These are phyloP conservation scores for Phaeoacremonium minimum DNA, from an alignment of 2,329 filamentous ascomycete species.

Conservation along the genomic window DNA sequence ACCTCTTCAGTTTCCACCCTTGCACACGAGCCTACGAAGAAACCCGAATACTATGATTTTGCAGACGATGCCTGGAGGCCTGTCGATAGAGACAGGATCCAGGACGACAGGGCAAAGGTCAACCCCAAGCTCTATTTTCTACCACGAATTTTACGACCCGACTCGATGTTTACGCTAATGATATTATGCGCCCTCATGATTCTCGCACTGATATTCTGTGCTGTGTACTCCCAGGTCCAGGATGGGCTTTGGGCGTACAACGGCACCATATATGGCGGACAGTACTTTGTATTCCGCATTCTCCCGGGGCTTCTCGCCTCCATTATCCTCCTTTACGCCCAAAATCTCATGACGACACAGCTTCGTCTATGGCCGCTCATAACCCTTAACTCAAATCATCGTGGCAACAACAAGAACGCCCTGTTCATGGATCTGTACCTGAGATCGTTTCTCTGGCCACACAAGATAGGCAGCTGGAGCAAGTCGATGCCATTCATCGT, in stretches of 20 bases:
- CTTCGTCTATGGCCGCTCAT: slow-evolving; percentile 74
- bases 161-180: slow-evolving; percentile 58
- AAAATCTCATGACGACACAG: slow-evolving; percentile 70
- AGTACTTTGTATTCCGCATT: slow-evolving; percentile 84
- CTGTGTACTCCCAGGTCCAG: slow-evolving; percentile 60
- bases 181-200: slow-evolving; percentile 66
- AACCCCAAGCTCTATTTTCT: slow-evolving; percentile 56
- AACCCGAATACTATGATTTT: not conserved
- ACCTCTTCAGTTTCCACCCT: slow-evolving; percentile 11
- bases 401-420: slow-evolving; percentile 55
- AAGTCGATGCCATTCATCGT: slow-evolving; percentile 62
- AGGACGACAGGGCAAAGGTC: slow-evolving; percentile 28
- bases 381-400: slow-evolving; percentile 64
- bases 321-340: slow-evolving; percentile 69
- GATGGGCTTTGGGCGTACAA: slow-evolving; percentile 65
- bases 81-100: slow-evolving; percentile 21
- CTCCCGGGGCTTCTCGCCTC: slow-evolving; percentile 75
- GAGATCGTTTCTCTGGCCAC: slow-evolving; percentile 60
- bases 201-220: slow-evolving; percentile 66
- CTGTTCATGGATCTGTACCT: slow-evolving; percentile 68
- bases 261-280: slow-evolving; percentile 60
- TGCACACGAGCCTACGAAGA: slow-evolving; percentile 1
- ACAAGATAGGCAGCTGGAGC: slow-evolving; percentile 57
- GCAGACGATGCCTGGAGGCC: slow-evolving; percentile 15
- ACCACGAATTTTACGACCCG: slow-evolving; percentile 65